Evolutionary conservation across 2,329 filamentous ascomycete genomes (phyloP).

Genomic region (Pyrenophora graminea): DNA sequence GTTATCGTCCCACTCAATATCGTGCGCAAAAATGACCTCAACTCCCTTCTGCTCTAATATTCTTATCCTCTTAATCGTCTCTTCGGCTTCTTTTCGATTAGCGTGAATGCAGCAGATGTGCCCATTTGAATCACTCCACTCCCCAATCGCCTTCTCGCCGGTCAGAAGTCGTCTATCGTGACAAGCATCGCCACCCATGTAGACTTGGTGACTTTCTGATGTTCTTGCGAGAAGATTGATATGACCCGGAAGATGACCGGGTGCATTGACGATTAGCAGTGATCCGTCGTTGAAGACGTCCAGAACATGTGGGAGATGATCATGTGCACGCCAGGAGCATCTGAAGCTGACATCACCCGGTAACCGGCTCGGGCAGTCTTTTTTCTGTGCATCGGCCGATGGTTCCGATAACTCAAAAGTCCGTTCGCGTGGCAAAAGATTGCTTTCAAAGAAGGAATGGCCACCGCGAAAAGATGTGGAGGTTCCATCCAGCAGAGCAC

Average conservation of each 20-base stretch:
- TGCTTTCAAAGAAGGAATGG: constrained; percentile 50
- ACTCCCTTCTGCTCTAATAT: constrained; percentile 49
- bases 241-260: constrained; percentile 60
- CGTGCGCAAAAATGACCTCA: constrained; percentile 59
- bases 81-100: constrained; percentile 52
- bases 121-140: constrained; percentile 55
- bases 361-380: not conserved
- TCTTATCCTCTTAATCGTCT: constrained; percentile 52
- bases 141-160: constrained; percentile 58
- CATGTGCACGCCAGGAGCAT: constrained; percentile 50
- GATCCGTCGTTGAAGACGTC: constrained; percentile 57
- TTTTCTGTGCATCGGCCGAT: not conserved
- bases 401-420: constrained; percentile 53
- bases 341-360: constrained; percentile 16
- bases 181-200: constrained; percentile 59
- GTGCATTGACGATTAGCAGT: constrained; percentile 55
- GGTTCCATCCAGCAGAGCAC: constrained; percentile 28
- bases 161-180: constrained; percentile 58
- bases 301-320: constrained; percentile 50
- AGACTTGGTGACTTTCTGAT: constrained; percentile 48
- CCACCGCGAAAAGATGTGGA: constrained; percentile 29
- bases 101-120: constrained; percentile 57
- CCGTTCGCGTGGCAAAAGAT: constrained; percentile 49
- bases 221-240: constrained; percentile 56
- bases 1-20: constrained; percentile 54